phyloP scores from a whole-genome alignment of 202 grass and related monocot genomes.

The Schoenoplectus tabernaemontani region DNA sequence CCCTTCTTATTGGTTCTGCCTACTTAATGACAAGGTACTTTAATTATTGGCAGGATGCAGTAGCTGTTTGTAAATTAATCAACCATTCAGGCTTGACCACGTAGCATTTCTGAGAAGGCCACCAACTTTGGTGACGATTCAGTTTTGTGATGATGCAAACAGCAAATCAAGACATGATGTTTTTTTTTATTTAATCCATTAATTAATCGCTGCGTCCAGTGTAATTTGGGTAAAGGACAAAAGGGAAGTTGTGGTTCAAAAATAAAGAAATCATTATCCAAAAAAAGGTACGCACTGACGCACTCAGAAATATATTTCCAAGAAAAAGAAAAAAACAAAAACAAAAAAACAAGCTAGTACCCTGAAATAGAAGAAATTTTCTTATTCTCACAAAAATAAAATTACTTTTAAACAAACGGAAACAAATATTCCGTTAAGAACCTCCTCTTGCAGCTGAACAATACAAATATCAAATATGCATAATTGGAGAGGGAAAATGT shows the following conservation, averaged over 20 bases:
- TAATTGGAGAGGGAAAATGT: too few relatives aligned
- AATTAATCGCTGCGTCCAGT: not conserved
- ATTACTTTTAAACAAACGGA: too few relatives aligned
- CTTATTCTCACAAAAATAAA: too few relatives aligned
- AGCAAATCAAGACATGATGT: not conserved
- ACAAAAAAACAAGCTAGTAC: too few relatives aligned
- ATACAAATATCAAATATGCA: not conserved
- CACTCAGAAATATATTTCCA: not conserved
- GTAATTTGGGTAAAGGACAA: not conserved
- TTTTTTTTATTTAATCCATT: not conserved
- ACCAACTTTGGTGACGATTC: not conserved
- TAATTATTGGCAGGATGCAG: not conserved
- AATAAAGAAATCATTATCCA: not conserved
- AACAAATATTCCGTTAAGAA: too few relatives aligned
- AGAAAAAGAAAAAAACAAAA: not conserved
- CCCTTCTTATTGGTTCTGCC: too few relatives aligned
- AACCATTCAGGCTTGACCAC: not conserved
- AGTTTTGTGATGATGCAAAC: not conserved
- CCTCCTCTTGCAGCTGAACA: not conserved
- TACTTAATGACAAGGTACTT: not conserved
- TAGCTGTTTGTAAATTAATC: not conserved
- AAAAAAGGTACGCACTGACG: not conserved
- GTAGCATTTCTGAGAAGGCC: not conserved
- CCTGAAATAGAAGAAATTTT: not conserved
- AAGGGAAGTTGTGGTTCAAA: not conserved